These are phyloP conservation scores for Morella rubra DNA, from an alignment of 306 rosid species.

Conservation along the genomic window DNA sequence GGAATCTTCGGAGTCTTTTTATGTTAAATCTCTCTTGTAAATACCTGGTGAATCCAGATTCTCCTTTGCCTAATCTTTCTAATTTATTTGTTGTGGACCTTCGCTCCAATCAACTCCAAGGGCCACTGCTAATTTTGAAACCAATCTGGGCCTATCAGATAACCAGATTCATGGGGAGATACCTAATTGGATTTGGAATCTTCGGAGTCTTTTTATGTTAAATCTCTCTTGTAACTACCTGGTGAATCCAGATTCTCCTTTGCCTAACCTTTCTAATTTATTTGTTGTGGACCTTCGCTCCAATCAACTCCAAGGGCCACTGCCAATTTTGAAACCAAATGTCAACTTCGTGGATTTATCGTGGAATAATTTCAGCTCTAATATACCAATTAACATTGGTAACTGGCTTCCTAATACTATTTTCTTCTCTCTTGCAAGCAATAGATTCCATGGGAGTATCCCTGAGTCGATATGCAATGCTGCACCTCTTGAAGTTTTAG, in stretches of 20 bases:
- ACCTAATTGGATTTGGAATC: too few relatives aligned
- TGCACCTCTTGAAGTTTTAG: constrained; percentile 23
- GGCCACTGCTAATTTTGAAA: too few relatives aligned
- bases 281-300: constrained; percentile 29
- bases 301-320: constrained; percentile 37
- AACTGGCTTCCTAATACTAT: accelerated
- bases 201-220: not conserved
- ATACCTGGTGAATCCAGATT: too few relatives aligned
- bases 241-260: not conserved
- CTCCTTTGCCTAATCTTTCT: too few relatives aligned
- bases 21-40: too few relatives aligned
- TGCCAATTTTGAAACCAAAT: not conserved
- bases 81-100: too few relatives aligned
- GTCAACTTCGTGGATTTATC: constrained; percentile 36
- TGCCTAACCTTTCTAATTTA: not conserved
- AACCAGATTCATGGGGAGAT: too few relatives aligned
- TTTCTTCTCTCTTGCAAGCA: constrained; percentile 2
- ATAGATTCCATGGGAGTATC: constrained; percentile 14
- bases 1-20: too few relatives aligned
- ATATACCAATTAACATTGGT: constrained; percentile 22
- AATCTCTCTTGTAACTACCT: constrained; percentile 51
- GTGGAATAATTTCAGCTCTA: constrained; percentile 27
- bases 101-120: too few relatives aligned
- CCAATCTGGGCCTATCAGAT: constrained; percentile 48
- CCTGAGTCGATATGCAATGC: constrained; percentile 35